A percentile compares a stretch with the other conserved stretches of the same genome.
These are phyloP conservation scores for Chenopodium berlandieri DNA, from an alignment of 148 eudicot species.

Conservation along the genomic window DNA sequence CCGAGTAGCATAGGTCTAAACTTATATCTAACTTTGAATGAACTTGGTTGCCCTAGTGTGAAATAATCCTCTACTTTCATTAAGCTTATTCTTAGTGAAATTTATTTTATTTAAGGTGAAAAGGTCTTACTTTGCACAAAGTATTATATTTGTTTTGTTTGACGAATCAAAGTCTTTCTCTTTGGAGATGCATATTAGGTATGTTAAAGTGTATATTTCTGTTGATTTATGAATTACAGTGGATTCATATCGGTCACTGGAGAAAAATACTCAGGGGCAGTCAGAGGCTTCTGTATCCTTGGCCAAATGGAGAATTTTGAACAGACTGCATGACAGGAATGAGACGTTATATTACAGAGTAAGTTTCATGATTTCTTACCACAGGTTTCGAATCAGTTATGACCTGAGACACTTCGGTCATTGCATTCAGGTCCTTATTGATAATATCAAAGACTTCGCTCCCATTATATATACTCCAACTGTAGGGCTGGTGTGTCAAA, in stretches of 20 bases:
- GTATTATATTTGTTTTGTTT: neutral
- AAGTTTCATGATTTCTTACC: slow-evolving; percentile 36
- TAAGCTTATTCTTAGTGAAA: neutral
- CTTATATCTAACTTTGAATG: neutral
- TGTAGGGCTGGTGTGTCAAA: slow-evolving; percentile 97
- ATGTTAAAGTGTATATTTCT: slow-evolving; percentile 12
- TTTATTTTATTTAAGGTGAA: neutral
- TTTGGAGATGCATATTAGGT: neutral
- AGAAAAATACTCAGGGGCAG: slow-evolving; percentile 78
- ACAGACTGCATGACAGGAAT: slow-evolving; percentile 93
- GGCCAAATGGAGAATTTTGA: slow-evolving; percentile 95
- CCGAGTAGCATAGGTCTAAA: neutral
- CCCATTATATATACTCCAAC: slow-evolving; percentile 99
- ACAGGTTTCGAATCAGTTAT: slow-evolving; percentile 13
- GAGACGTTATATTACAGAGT: slow-evolving; percentile 94
- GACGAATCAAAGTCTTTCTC: neutral
- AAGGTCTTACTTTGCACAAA: neutral
- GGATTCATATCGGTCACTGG: slow-evolving; percentile 83
- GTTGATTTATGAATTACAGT: slow-evolving; percentile 44
- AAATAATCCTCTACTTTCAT: neutral
- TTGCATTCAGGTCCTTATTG: slow-evolving; percentile 80
- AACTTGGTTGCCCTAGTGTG: neutral
- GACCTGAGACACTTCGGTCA: slow-evolving; percentile 29
- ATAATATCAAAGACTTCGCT: slow-evolving; percentile 88
- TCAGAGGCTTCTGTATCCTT: slow-evolving; percentile 57